These are phyloP conservation scores for Coprinopsis cinerea DNA, from an alignment of 768 basidiomycete species.

Conservation along the genomic window DNA sequence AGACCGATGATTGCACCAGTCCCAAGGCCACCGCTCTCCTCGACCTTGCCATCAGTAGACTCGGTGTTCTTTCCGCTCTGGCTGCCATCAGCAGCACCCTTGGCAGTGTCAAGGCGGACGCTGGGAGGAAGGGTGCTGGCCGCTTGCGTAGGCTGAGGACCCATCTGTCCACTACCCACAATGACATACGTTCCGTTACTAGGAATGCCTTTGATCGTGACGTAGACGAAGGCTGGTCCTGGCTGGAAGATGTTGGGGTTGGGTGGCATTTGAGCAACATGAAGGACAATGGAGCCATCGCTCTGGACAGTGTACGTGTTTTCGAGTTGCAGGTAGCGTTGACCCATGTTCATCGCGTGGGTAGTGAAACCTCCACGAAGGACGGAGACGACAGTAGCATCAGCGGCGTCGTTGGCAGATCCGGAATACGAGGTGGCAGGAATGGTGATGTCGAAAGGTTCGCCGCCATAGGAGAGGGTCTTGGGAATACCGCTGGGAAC, in stretches of 20 bases:
- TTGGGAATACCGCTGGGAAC: conserved; percentile 60
- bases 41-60: not conserved
- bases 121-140: conserved; percentile 45
- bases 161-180: conserved; percentile 76
- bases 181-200: conserved; percentile 72
- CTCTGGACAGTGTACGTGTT: conserved; percentile 76
- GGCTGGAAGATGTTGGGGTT: conserved; percentile 86
- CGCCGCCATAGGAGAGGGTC: conserved; percentile 81
- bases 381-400: conserved; percentile 69
- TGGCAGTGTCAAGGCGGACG: conserved; percentile 37
- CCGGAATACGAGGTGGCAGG: conserved; percentile 62
- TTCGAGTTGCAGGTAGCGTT: conserved; percentile 76
- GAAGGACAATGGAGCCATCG: conserved; percentile 72
- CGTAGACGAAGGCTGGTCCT: conserved; percentile 80
- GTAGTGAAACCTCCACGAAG: conserved; percentile 84
- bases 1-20: conserved; percentile 9
- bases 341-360: conserved; percentile 86
- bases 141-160: conserved; percentile 49
- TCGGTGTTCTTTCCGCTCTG: conserved; percentile 6
- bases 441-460: conserved; percentile 69
- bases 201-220: conserved; percentile 81
- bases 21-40: conserved; percentile 9
- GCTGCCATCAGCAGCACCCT: conserved; percentile 21
- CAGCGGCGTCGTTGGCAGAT: conserved; percentile 61
- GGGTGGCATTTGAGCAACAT: conserved; percentile 78